Percentiles rank a stretch among this genome's conserved stretches.
These are phyloP conservation scores for Phialemoniopsis sp. DNA, from an alignment of 2,329 filamentous ascomycete species.

Conservation along the genomic window DNA sequence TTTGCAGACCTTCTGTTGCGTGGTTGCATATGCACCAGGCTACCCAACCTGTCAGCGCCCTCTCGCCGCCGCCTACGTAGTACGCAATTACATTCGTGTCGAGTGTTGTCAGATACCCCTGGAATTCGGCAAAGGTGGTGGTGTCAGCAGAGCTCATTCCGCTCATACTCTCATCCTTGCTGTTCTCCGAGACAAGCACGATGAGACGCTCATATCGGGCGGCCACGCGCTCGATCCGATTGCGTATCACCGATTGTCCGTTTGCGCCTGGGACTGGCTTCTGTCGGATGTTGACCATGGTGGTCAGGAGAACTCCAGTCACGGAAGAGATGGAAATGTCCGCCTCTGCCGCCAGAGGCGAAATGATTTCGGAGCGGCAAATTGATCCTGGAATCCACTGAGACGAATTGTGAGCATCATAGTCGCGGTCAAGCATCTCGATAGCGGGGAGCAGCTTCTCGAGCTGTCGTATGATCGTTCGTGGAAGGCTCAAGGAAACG, in stretches of 20 bases:
- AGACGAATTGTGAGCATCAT: slow-evolving; percentile 13
- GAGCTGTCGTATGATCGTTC: slow-evolving; percentile 10
- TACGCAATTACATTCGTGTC: slow-evolving; percentile 31
- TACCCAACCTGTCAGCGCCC: slow-evolving; percentile 51
- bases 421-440: slow-evolving; percentile 20
- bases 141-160: slow-evolving; percentile 34
- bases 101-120: slow-evolving; percentile 40
- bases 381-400: slow-evolving; percentile 14
- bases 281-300: slow-evolving; percentile 69
- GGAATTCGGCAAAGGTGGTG: slow-evolving; percentile 42
- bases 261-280: slow-evolving; percentile 53
- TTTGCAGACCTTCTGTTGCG: slow-evolving; percentile 16
- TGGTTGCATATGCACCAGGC: slow-evolving; percentile 46
- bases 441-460: slow-evolving; percentile 15
- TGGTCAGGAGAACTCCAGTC: slow-evolving; percentile 67
- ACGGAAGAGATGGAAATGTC: slow-evolving; percentile 70
- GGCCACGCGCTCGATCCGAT: slow-evolving; percentile 49
- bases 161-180: slow-evolving; percentile 31
- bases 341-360: slow-evolving; percentile 51
- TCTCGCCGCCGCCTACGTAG: slow-evolving; percentile 45
- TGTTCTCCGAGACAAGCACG: slow-evolving; percentile 61
- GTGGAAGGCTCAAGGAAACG: slow-evolving; percentile 15
- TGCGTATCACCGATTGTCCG: slow-evolving; percentile 41
- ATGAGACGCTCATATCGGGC: slow-evolving; percentile 63
- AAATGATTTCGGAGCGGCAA: slow-evolving; percentile 13